These are phyloP conservation scores for Penicillium pulvis DNA, from an alignment of 495 filamentous ascomycete species.

Conservation along the genomic window DNA sequence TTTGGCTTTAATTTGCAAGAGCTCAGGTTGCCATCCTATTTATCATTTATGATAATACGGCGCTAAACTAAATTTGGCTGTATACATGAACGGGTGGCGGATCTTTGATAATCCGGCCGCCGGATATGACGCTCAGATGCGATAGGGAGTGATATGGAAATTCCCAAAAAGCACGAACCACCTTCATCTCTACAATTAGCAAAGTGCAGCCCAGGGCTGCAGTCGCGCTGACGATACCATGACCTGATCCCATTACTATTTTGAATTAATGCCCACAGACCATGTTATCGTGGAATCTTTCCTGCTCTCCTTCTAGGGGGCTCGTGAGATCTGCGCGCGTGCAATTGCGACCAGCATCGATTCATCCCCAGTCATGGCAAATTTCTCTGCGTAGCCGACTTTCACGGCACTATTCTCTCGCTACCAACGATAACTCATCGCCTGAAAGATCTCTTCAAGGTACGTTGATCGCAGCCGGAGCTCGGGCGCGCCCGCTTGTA, in stretches of 20 bases:
- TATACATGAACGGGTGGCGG: background rate
- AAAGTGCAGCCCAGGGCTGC: slow-evolving; percentile 20
- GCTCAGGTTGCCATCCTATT: no score
- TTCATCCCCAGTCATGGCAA: slow-evolving; percentile 22
- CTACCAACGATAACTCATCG: slow-evolving; percentile 23
- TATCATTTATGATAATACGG: no score
- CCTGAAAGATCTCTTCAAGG: slow-evolving; percentile 37
- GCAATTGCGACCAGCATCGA: slow-evolving; percentile 28
- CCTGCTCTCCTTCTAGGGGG: slow-evolving; percentile 40
- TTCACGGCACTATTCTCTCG: slow-evolving; percentile 26
- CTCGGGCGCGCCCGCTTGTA: background rate
- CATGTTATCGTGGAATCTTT: slow-evolving; percentile 35
- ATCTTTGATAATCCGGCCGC: slow-evolving; percentile 19
- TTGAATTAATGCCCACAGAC: slow-evolving; percentile 3
- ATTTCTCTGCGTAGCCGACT: slow-evolving; percentile 10
- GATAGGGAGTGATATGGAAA: slow-evolving; percentile 29
- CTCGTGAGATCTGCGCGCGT: slow-evolving; percentile 31
- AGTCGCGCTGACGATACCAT: slow-evolving; percentile 19
- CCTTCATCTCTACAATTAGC: background rate
- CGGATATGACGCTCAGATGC: slow-evolving; percentile 33
- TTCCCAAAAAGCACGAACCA: slow-evolving; percentile 13
- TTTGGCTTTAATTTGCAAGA: no score
- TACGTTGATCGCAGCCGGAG: slow-evolving; percentile 22
- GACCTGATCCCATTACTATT: slow-evolving; percentile 22
- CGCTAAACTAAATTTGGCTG: no score